phyloP scores from a whole-genome alignment of 73 alveolate species.

The Paramecium pentaurelia region DNA sequence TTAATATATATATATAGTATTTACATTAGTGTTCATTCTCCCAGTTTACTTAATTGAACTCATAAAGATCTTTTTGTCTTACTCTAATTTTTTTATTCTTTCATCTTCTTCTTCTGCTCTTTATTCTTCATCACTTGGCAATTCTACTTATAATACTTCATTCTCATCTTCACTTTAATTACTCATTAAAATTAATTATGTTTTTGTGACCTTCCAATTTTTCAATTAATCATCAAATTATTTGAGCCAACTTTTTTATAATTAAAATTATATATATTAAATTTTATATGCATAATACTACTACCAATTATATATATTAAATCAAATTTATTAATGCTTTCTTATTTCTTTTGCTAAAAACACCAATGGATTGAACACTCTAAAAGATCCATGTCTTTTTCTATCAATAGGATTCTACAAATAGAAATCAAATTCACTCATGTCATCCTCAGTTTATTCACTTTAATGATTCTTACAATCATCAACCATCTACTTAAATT shows the following conservation, averaged over 20 bases:
- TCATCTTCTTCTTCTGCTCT: background rate
- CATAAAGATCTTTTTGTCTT: background rate
- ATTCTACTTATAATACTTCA: background rate
- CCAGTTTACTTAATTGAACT: background rate
- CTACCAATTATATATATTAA: background rate
- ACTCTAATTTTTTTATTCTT: background rate
- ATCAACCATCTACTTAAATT: background rate
- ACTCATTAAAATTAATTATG: slow-evolving; percentile 24
- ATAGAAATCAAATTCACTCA: background rate
- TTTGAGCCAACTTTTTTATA: background rate
- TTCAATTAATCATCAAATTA: slow-evolving; percentile 8
- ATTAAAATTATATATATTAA: background rate
- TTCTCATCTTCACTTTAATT: background rate
- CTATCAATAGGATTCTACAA: background rate
- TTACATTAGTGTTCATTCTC: background rate
- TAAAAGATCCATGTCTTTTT: background rate
- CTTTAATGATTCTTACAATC: background rate
- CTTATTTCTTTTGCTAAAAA: background rate
- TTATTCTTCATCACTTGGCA: background rate
- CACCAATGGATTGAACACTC: background rate
- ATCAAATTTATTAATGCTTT: background rate
- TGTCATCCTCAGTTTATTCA: background rate
- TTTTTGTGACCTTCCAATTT: background rate
- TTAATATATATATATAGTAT: background rate
- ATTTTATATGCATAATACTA: background rate